Evolutionary conservation across 345 rosid genomes (phyloP).

Genomic region (Brassica carinata): DNA sequence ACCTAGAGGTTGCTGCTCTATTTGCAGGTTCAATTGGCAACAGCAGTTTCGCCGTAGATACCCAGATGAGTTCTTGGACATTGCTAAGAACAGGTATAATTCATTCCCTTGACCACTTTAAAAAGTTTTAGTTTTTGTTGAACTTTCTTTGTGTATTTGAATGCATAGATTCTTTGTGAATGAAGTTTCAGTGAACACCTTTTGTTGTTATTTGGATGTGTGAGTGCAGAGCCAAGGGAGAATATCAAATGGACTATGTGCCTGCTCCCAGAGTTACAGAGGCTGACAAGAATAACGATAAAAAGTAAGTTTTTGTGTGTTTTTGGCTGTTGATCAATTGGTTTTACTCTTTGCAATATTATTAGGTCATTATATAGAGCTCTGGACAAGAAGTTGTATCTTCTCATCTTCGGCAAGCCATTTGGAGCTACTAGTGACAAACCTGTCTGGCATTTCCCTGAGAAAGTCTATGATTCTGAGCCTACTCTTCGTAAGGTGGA

Average conservation of each 20-base stretch:
- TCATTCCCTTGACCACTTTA: not conserved
- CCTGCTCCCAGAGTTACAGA: constrained; percentile 94
- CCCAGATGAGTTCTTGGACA: constrained; percentile 92
- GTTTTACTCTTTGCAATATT: not conserved
- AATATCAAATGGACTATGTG: constrained; percentile 83
- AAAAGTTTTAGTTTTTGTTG: not conserved
- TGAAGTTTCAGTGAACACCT: constrained; percentile 2
- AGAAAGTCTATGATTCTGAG: constrained; percentile 82
- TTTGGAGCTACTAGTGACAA: constrained; percentile 57
- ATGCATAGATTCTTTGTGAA: not conserved
- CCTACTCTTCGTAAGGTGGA: constrained; percentile 69
- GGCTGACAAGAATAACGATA: constrained; percentile 84
- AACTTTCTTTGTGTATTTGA: not conserved
- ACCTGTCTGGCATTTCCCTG: constrained; percentile 95
- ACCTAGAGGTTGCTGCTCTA: not conserved
- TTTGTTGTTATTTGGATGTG: constrained; percentile 24
- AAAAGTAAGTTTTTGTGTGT: constrained; percentile 57
- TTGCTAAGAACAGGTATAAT: constrained; percentile 70
- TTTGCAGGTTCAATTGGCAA: constrained; percentile 76
- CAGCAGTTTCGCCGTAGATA: constrained; percentile 83
- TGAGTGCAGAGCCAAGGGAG: constrained; percentile 79
- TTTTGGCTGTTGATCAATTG: not conserved
- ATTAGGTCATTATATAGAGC: constrained; percentile 73
- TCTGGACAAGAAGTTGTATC: constrained; percentile 84
- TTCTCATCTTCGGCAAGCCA: constrained; percentile 69